Conservation (phyloP, 169 alveolate species). For the Babesia bigemina region DNA sequence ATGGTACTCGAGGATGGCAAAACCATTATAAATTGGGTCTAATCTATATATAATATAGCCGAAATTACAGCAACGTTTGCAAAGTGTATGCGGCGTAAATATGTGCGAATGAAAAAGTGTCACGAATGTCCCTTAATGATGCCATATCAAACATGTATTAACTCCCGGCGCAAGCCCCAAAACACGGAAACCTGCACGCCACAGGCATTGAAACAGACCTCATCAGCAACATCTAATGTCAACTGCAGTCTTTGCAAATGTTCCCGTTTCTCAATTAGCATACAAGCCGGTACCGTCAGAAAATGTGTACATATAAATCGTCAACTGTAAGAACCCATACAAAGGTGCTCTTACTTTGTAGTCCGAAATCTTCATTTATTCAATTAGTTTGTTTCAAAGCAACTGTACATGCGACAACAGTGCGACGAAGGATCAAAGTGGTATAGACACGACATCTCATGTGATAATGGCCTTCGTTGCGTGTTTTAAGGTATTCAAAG, state of each 20-base stretch:
- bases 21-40: conserved; percentile 39
- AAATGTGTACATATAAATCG: too few species aligned
- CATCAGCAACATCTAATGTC: too few species aligned
- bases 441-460: neutral
- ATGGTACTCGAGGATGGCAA: conserved; percentile 70
- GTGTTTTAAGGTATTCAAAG: neutral
- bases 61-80: conserved; percentile 43
- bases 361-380: too few species aligned
- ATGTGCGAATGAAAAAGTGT: conserved; percentile 12
- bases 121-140: conserved; percentile 31
- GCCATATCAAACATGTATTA: neutral
- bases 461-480: neutral
- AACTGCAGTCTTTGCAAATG: too few species aligned
- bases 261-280: too few species aligned
- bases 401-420: neutral
- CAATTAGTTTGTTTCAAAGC: too few species aligned
- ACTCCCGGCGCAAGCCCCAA: too few species aligned
- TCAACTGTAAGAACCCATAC: too few species aligned
- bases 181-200: too few species aligned
- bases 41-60: neutral
- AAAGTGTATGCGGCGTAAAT: conserved; percentile 19
- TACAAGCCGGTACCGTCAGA: too few species aligned
- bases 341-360: too few species aligned
- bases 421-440: neutral
- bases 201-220: too few species aligned